Conservation (phyloP, 73 alveolate genomes). For the Tetrahymena malaccensis region DNA sequence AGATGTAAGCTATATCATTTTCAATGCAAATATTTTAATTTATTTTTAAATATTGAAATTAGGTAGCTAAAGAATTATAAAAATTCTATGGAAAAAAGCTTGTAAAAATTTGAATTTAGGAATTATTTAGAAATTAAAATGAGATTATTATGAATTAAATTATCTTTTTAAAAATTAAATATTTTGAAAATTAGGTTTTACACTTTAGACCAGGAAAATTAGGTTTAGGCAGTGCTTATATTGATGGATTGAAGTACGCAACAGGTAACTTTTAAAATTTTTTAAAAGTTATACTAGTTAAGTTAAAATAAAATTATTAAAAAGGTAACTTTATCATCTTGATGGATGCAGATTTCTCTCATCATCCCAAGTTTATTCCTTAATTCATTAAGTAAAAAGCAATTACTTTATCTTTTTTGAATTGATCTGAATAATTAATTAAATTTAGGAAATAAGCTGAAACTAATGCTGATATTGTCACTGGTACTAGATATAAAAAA, state of each 20-base stretch:
- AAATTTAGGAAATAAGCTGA: slow-evolving; percentile 56
- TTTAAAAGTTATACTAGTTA: too few relatives aligned
- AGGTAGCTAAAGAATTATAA: slow-evolving; percentile 65
- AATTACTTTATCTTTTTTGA: slow-evolving; percentile 35
- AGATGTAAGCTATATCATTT: slow-evolving; percentile 16
- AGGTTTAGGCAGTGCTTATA: slow-evolving; percentile 97
- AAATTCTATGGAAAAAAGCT: slow-evolving; percentile 77
- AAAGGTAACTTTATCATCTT: slow-evolving; percentile 85
- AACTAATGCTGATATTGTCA: slow-evolving; percentile 84
- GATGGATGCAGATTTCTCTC: slow-evolving; percentile 98
- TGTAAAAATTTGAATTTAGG: slow-evolving; percentile 13
- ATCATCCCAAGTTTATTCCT: slow-evolving; percentile 79
- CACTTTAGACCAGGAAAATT: slow-evolving; percentile 90
- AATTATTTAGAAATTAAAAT: neutral
- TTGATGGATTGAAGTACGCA: slow-evolving; percentile 78
- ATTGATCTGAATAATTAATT: slow-evolving; percentile 11
- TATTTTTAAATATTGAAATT: neutral
- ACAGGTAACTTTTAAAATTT: neutral
- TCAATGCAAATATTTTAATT: neutral
- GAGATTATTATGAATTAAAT: neutral
- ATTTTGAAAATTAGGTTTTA: slow-evolving; percentile 18
- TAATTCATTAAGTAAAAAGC: slow-evolving; percentile 27
- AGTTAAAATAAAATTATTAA: slow-evolving; percentile 9
- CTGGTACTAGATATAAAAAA: slow-evolving; percentile 90
- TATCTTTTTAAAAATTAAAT: neutral